phyloP scores from a whole-genome alignment of 2,329 filamentous ascomycete species.

The Calonectria henricotiae region DNA sequence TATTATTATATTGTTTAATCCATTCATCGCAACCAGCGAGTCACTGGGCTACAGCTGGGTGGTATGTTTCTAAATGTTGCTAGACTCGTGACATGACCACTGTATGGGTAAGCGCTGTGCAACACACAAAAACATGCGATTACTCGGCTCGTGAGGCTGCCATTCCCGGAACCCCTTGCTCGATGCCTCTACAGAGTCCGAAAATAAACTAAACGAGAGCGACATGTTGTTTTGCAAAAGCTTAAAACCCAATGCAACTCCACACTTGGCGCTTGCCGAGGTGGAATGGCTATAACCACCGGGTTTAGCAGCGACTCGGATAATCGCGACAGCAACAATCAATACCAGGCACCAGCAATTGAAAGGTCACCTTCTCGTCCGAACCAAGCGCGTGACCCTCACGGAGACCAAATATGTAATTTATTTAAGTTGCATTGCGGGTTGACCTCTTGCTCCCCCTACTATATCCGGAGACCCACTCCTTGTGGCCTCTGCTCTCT shows the following conservation, averaged over 20 bases:
- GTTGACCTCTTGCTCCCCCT: neutral
- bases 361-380: neutral
- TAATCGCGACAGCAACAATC: neutral
- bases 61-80: too few species aligned
- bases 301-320: neutral
- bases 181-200: neutral
- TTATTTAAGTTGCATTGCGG: neutral
- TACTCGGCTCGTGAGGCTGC: too few species aligned
- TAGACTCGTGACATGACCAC: too few species aligned
- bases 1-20: too few species aligned
- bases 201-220: constrained; percentile 12
- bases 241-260: neutral
- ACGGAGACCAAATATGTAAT: constrained; percentile 6
- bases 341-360: neutral
- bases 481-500: neutral
- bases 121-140: neutral
- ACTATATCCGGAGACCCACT: neutral
- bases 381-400: neutral
- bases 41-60: too few species aligned
- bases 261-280: neutral
- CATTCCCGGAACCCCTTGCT: too few species aligned
- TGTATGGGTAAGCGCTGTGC: neutral
- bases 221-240: neutral
- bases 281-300: neutral
- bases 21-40: too few species aligned